A percentile compares a stretch with the other conserved stretches of the same genome.
Conservation (phyloP, 1,139 yeast genomes). For the Debaryomycetaceae sp. region DNA sequence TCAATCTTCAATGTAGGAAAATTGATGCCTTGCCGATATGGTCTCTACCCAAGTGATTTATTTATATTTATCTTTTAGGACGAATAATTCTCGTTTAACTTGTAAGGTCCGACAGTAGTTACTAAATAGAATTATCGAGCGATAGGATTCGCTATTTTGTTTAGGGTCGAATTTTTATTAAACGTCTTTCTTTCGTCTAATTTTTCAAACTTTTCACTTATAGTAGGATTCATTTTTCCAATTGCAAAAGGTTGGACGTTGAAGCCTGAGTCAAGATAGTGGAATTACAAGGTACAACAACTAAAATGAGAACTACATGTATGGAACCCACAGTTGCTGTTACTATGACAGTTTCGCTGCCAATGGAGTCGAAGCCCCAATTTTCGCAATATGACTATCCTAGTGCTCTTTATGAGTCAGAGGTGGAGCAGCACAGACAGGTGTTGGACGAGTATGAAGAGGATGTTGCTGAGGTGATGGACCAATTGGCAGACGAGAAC, state of each 20-base stretch:
- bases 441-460: slow-evolving; percentile 42
- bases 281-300: not conserved
- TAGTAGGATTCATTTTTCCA: not conserved
- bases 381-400: slow-evolving; percentile 46
- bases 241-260: not conserved
- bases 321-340: not conserved
- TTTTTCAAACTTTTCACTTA: not conserved
- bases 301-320: not conserved
- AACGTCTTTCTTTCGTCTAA: not conserved
- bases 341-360: not conserved
- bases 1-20: not conserved
- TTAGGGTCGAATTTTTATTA: not conserved
- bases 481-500: slow-evolving; percentile 29
- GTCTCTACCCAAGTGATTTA: not conserved
- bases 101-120: not conserved
- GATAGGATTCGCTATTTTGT: not conserved
- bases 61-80: not conserved
- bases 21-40: not conserved
- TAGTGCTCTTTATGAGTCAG: slow-evolving; percentile 46
- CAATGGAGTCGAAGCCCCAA: slow-evolving; percentile 1
- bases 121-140: not conserved
- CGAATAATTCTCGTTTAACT: not conserved
- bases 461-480: slow-evolving; percentile 28
- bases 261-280: not conserved
- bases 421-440: slow-evolving; percentile 43